These are phyloP conservation scores for Penicillium sp. DNA, from an alignment of 2,329 filamentous ascomycete genomes.

Conservation along the genomic window DNA sequence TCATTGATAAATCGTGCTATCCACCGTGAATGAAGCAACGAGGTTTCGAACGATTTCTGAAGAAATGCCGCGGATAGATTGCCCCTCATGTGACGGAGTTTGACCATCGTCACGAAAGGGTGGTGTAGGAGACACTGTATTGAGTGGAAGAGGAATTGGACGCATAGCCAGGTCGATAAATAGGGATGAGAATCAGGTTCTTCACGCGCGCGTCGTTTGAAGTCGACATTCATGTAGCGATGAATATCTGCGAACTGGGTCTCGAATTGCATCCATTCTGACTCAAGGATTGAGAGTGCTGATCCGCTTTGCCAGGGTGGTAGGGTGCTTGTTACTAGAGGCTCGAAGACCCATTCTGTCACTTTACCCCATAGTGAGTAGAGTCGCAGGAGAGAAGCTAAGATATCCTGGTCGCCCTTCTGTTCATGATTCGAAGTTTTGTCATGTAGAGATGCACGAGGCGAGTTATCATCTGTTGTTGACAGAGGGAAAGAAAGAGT, in stretches of 20 bases:
- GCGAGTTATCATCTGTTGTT: background rate
- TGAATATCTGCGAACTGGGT: constrained; percentile 28
- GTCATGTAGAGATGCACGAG: constrained; percentile 17
- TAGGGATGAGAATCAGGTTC: constrained; percentile 23
- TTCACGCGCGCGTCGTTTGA: constrained; percentile 23
- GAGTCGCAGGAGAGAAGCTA: constrained; percentile 23
- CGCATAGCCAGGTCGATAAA: constrained; percentile 27
- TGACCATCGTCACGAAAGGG: constrained; percentile 29
- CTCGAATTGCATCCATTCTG: constrained; percentile 29
- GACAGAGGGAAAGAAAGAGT: constrained; percentile 20
- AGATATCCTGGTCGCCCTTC: constrained; percentile 22
- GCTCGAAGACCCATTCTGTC: constrained; percentile 27
- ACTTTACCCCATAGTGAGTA: constrained; percentile 27
- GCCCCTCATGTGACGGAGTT: constrained; percentile 24
- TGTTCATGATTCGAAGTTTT: constrained; percentile 17
- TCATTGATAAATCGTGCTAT: constrained; percentile 26
- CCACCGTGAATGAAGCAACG: constrained; percentile 29
- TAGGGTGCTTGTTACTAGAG: constrained; percentile 9
- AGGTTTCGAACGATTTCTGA: constrained; percentile 30
- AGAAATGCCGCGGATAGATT: constrained; percentile 28
- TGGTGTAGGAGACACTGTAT: constrained; percentile 27
- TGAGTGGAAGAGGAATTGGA: constrained; percentile 29
- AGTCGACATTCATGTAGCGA: constrained; percentile 29
- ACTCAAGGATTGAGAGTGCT: constrained; percentile 23
- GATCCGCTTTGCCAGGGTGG: constrained; percentile 28